Evolutionary conservation across 305 asterid genomes (phyloP), one percentile per base, ranked within the genome.

Genomic region (Fraxinus angustifolia): DNA sequence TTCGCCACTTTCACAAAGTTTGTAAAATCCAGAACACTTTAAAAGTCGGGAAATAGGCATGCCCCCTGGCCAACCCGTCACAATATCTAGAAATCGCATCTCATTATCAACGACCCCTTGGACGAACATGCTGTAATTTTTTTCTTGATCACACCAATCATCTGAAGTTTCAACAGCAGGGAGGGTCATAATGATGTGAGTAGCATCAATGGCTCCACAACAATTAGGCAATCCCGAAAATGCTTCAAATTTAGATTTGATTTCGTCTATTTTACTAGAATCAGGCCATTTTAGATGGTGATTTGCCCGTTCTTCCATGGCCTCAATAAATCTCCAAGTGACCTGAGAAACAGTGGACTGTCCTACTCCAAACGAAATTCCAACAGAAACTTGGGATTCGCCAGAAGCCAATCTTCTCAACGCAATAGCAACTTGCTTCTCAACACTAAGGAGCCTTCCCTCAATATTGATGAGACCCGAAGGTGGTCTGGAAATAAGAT

Each of bases 41-140:
- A 96, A 33, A 2, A 94, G 88, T 78, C 93, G 85, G 0, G 97
- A 92, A 38, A 90, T 76, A 5, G 97, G 93, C 98, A 95, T 92
- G 0, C 98, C 98, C 21, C 99, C 99, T 0, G 99, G 98, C 99
- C 98, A 95, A 6, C 99, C 99, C 0, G 98, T 94, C 74, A 92
- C 95, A 23, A 95, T 87, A 70, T 95, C 99, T 1, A 94, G 84
- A 83, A 95, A 95, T 4, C 97, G 85, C 84, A 81, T 82, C 79
- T 95, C 91, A 10, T 77, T 85, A 78, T 95, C 98, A 11, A 94
- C 97, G 1, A 95, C 85, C 1, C 98, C 99, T 81, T 95, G 98
- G 68, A 95, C 89, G 48, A 91, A 90, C 98, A 95, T 95, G 80
- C 99, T 94, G 87, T 92, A 95, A 56, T 94, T 95, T 26, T 88